Conservation (phyloP, 164 flowering plant species). For the Piper betle region DNA sequence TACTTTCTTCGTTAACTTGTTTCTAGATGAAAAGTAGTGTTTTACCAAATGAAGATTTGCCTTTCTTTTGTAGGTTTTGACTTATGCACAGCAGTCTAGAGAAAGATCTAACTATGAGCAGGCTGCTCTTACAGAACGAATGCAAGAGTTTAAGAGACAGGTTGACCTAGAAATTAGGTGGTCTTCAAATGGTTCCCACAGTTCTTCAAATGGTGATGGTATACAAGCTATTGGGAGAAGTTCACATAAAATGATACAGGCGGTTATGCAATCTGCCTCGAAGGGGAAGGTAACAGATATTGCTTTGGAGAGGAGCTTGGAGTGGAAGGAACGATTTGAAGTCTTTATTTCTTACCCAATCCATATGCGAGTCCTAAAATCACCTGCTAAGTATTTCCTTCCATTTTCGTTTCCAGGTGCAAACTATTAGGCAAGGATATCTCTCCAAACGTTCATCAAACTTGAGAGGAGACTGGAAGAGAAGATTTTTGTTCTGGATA, state of each 20-base stretch:
- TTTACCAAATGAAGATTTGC: background rate
- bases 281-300: slow-evolving; percentile 66
- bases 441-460: slow-evolving; percentile 92
- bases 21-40: background rate
- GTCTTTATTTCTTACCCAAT: background rate
- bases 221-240: slow-evolving; percentile 34
- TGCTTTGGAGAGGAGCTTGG: background rate
- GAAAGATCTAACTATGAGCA: slow-evolving; percentile 89
- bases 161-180: slow-evolving; percentile 70
- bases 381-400: too few relatives aligned
- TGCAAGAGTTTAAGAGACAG: slow-evolving; percentile 89
- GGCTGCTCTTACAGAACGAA: slow-evolving; percentile 81
- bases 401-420: slow-evolving; percentile 41
- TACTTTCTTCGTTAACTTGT: background rate
- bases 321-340: background rate
- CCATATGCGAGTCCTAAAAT: too few relatives aligned
- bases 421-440: slow-evolving; percentile 95
- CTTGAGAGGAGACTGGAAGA: slow-evolving; percentile 93
- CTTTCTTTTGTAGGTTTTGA: slow-evolving; percentile 55
- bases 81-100: slow-evolving; percentile 88
- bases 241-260: slow-evolving; percentile 46
- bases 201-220: slow-evolving; percentile 47
- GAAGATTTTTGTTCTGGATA: slow-evolving; percentile 95
- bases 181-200: slow-evolving; percentile 49
- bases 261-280: slow-evolving; percentile 65